Evolutionary conservation across 2,329 filamentous ascomycete genomes (phyloP).

Genomic region (Fusarium temperatum): DNA sequence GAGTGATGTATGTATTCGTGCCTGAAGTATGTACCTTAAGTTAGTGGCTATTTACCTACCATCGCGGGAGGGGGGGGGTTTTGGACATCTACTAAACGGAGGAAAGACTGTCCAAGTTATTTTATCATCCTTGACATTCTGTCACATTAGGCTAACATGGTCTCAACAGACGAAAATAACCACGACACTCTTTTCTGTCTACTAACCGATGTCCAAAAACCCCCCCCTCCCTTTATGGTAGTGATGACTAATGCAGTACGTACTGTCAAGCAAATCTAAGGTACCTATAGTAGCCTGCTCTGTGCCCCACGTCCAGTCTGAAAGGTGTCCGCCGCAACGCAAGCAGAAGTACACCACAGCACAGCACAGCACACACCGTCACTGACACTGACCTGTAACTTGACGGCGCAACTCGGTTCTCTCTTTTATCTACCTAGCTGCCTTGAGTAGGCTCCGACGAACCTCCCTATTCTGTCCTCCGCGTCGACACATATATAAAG

Average conservation of each 20-base stretch:
- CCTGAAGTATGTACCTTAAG: no score
- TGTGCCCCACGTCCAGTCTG: slow-evolving; percentile 41
- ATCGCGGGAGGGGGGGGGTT: no score
- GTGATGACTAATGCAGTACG: slow-evolving; percentile 35
- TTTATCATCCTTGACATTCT: no score
- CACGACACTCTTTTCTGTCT: no score
- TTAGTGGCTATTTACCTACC: no score
- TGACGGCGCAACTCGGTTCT: slow-evolving; percentile 37
- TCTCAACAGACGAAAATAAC: no score
- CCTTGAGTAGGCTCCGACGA: slow-evolving; percentile 34
- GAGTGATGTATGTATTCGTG: background rate
- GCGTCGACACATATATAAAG: background rate
- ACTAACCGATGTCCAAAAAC: no score
- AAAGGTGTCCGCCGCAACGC: slow-evolving; percentile 43
- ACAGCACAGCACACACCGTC: slow-evolving; percentile 35
- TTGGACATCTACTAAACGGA: no score
- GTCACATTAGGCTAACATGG: no score
- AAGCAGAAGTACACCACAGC: slow-evolving; percentile 33
- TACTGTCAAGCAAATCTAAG: slow-evolving; percentile 16
- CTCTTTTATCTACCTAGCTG: slow-evolving; percentile 39
- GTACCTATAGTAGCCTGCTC: background rate
- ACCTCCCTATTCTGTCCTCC: slow-evolving; percentile 3
- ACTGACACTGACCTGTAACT: slow-evolving; percentile 36
- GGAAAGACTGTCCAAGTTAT: no score
- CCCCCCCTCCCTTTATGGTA: no score